Base-by-base conservation (phyloP, 441 rosid genomes). In the Pelargonium citronellum region DNA sequence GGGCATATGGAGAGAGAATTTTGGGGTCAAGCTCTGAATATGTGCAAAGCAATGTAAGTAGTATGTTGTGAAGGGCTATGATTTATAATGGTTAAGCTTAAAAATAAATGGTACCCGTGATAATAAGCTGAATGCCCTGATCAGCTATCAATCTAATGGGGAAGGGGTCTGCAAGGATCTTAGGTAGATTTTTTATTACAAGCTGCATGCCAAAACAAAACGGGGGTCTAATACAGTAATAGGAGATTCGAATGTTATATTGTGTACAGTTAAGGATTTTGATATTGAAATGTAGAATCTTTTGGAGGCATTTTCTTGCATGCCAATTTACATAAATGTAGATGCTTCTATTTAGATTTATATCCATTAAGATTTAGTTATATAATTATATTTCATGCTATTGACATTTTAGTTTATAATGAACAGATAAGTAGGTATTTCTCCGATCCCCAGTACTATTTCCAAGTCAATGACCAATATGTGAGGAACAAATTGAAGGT, bases 401-500 rank as follows among this genome's bases (percentile, higher is more conserved):
- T 69, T 27, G 49, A 44, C 13, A n/a, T 58, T 60, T 55, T 30
- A 7, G 47, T 69, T 71, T 69, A 12, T 46, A 78, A 79, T 65
- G 64, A 75, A 75, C 90, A 91, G 98, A 91, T 93, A 75, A 88
- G 90, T 74, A 83, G 92, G 66, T 93, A 84, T 73, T 86, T 93
- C 78, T 93, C 97, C 22, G 95, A 93, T 79, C 98, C 95, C 12
- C 98, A 91, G 68, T 93, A 91, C 81, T 93, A 93, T 73, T 93
- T 93, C 79, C 98, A 93, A 93, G 98, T 93, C 78, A 93, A 89
- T 80, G 96, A 88, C 69, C 96, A 85, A 44, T 93, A 91, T 53
- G 98, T 93, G 82, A 91, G 91, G 85, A 93, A 93, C 92, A 93
- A 93, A 77, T 78, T 93, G 87, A 93, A 84, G 85, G 87, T 93